phyloP scores from a whole-genome alignment of 208 protist species.

The Trypanosoma scelopori region DNA sequence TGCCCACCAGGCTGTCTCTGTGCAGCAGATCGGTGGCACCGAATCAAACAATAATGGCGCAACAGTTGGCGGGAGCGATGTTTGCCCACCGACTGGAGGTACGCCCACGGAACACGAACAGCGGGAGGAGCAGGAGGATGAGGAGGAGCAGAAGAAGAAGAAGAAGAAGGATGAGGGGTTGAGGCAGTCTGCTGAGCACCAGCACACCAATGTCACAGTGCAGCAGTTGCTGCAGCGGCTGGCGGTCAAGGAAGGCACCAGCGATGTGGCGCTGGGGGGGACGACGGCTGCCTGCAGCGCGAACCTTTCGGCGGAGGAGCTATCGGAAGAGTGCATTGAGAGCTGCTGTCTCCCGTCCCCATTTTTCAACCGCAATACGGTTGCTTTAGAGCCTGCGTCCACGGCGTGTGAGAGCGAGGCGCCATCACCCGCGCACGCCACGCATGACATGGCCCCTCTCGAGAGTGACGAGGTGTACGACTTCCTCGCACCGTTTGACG shows the following conservation, averaged over 20 bases:
- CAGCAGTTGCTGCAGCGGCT: constrained; percentile 7
- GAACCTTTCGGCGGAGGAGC: too few relatives aligned
- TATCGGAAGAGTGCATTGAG: neutral
- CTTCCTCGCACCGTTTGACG: constrained; percentile 7
- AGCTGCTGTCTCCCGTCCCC: constrained; percentile 1
- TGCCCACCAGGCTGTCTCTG: constrained; percentile 48
- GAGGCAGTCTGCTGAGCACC: neutral
- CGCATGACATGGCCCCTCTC: neutral
- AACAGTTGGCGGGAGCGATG: neutral
- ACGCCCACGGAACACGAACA: neutral
- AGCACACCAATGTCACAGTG: neutral
- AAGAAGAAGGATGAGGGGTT: neutral
- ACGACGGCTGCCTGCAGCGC: too few relatives aligned
- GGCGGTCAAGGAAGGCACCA: neutral
- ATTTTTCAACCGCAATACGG: neutral
- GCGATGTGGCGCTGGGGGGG: neutral
- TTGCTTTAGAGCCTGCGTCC: neutral
- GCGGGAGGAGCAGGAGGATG: neutral
- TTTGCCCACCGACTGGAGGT: too few relatives aligned
- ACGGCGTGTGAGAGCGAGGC: neutral
- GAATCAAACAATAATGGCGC: neutral
- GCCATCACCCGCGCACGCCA: neutral
- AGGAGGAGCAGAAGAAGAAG: too few relatives aligned
- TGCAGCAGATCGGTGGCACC: constrained; percentile 21
- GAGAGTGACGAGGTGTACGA: constrained; percentile 6